Conservation (phyloP, 306 rosid genomes). For the Quercus dentata region DNA sequence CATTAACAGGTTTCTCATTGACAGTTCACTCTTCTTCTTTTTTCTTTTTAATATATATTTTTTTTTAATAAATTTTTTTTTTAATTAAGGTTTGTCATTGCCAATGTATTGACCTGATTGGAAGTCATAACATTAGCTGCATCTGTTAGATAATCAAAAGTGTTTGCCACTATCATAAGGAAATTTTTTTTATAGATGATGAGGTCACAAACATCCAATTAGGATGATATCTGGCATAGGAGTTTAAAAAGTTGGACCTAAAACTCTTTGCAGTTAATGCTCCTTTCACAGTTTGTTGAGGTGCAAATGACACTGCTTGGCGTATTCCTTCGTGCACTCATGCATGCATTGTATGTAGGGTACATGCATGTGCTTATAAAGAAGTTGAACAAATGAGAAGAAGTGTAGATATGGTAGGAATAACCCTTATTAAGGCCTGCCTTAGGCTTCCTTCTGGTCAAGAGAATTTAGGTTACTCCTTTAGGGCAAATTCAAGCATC, state of each 20-base stretch:
- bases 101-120: neutral
- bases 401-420: neutral
- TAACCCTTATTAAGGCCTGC: neutral
- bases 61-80: too few species aligned
- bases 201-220: neutral
- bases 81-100: neutral
- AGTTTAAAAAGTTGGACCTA: neutral
- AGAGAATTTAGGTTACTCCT: neutral
- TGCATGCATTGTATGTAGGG: neutral
- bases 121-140: neutral
- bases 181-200: neutral
- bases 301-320: neutral
- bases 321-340: neutral
- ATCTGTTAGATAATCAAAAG: neutral
- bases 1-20: neutral
- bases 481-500: neutral
- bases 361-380: neutral
- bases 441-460: slow-evolving; percentile 3
- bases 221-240: neutral
- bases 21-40: too few species aligned
- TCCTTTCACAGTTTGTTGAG: neutral
- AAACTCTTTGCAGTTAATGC: neutral
- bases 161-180: neutral
- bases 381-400: neutral
- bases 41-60: too few species aligned